These are phyloP conservation scores for Lichtheimia corymbifera DNA, from an alignment of 371 early-diverging fungal genomes.

Conservation along the genomic window DNA sequence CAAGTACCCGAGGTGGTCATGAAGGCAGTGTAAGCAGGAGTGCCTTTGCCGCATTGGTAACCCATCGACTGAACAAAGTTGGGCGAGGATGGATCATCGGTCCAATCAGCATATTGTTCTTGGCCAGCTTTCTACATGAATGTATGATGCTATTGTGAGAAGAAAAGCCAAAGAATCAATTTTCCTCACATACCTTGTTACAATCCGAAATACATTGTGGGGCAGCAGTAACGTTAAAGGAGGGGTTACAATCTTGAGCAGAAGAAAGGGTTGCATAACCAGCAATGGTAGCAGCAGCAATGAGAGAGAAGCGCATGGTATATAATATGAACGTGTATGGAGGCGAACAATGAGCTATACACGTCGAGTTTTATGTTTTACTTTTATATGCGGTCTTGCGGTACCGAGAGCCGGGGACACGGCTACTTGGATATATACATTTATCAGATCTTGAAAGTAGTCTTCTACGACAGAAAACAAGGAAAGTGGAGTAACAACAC, in stretches of 20 bases:
- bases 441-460: too few species aligned
- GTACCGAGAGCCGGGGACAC: too few species aligned
- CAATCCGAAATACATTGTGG: conserved; percentile 34
- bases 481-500: too few species aligned
- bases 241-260: conserved; percentile 35
- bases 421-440: too few species aligned
- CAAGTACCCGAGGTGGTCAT: conserved; percentile 42
- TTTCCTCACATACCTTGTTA: conserved; percentile 23
- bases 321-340: neutral
- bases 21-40: conserved; percentile 28
- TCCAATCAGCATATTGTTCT: conserved; percentile 21
- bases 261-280: conserved; percentile 18
- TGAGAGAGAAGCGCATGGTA: conserved; percentile 7
- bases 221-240: conserved; percentile 28
- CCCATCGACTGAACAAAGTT: conserved; percentile 33
- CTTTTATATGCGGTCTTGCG: too few species aligned
- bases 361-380: too few species aligned
- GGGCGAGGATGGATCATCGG: conserved; percentile 31
- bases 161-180: neutral
- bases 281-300: conserved; percentile 11
- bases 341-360: too few species aligned
- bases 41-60: conserved; percentile 27
- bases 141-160: neutral
- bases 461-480: too few species aligned
- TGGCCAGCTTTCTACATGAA: conserved; percentile 26